Percentiles rank a stretch among this genome's conserved stretches.
These are phyloP conservation scores for Colletotrichum godetiae DNA, from an alignment of 2,329 filamentous ascomycete genomes.

Conservation along the genomic window DNA sequence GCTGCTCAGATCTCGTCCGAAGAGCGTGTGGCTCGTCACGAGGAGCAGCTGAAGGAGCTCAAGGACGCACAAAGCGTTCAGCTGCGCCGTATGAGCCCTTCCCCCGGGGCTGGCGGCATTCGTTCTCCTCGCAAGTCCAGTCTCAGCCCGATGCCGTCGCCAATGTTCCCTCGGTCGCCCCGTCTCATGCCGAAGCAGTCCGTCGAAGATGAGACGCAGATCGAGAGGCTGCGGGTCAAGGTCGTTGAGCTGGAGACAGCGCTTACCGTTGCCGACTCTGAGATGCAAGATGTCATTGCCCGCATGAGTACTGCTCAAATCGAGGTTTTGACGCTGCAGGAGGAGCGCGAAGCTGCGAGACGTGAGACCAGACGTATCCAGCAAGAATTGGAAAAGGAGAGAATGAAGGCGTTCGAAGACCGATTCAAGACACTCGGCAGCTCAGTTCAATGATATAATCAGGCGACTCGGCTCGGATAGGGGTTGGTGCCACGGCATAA, in stretches of 20 bases:
- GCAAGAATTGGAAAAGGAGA: slow-evolving; percentile 72
- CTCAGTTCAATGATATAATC: slow-evolving; percentile 32
- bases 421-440: slow-evolving; percentile 49
- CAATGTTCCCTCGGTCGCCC: slow-evolving; percentile 56
- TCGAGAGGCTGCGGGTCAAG: slow-evolving; percentile 79
- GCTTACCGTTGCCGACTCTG: slow-evolving; percentile 66
- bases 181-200: slow-evolving; percentile 69
- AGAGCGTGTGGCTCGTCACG: slow-evolving; percentile 83
- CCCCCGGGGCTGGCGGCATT: slow-evolving; percentile 40
- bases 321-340: slow-evolving; percentile 83
- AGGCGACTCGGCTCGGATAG: slow-evolving; percentile 6
- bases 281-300: slow-evolving; percentile 85
- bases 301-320: slow-evolving; percentile 86
- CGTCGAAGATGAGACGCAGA: slow-evolving; percentile 78
- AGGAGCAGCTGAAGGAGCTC: slow-evolving; percentile 83
- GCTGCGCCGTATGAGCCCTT: slow-evolving; percentile 77
- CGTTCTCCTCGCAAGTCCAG: slow-evolving; percentile 47
- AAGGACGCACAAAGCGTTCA: slow-evolving; percentile 82
- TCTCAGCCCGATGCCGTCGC: slow-evolving; percentile 48
- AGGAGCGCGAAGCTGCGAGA: slow-evolving; percentile 79
- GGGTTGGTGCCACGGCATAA: slow-evolving; percentile 30
- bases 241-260: slow-evolving; percentile 89
- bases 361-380: slow-evolving; percentile 78
- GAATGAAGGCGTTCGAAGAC: slow-evolving; percentile 61
- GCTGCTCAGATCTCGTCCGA: slow-evolving; percentile 88